Conservation (phyloP, 805 yeast species). For the Cyberlindnera maritima region DNA sequence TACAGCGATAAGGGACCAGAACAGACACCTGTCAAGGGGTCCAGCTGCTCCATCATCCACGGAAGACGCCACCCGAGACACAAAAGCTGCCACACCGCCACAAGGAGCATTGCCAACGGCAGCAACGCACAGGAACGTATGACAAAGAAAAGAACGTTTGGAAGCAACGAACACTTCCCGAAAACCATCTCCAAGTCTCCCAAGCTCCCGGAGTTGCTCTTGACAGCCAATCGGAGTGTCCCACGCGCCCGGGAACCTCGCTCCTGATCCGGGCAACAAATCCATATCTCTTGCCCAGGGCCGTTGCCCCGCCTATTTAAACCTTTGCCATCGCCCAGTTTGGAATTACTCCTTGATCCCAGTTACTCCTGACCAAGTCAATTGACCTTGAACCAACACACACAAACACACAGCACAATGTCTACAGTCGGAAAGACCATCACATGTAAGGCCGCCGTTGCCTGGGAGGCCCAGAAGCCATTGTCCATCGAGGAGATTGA, state of each 20-base stretch:
- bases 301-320: constrained; percentile 1
- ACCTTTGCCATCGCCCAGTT: not conserved
- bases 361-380: not conserved
- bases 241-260: constrained; percentile 5
- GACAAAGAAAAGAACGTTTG: too few relatives aligned
- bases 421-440: constrained; percentile 42
- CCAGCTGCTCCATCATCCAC: too few relatives aligned
- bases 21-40: too few relatives aligned
- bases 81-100: too few relatives aligned
- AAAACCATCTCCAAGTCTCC: too few relatives aligned
- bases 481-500: constrained; percentile 81
- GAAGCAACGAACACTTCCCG: too few relatives aligned
- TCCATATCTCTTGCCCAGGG: not conserved
- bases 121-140: not conserved
- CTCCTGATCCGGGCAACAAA: constrained; percentile 4
- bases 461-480: constrained; percentile 92
- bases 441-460: constrained; percentile 93
- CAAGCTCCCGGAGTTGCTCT: not conserved
- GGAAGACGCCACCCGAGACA: too few relatives aligned
- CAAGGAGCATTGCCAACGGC: too few relatives aligned
- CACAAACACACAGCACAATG: constrained; percentile 3
- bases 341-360: not conserved
- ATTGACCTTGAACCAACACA: not conserved
- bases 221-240: constrained; percentile 15
- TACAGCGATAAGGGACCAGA: too few relatives aligned